Base-by-base conservation (phyloP, 2,329 filamentous ascomycete genomes). In the Neophaeococcomyces aloes region DNA sequence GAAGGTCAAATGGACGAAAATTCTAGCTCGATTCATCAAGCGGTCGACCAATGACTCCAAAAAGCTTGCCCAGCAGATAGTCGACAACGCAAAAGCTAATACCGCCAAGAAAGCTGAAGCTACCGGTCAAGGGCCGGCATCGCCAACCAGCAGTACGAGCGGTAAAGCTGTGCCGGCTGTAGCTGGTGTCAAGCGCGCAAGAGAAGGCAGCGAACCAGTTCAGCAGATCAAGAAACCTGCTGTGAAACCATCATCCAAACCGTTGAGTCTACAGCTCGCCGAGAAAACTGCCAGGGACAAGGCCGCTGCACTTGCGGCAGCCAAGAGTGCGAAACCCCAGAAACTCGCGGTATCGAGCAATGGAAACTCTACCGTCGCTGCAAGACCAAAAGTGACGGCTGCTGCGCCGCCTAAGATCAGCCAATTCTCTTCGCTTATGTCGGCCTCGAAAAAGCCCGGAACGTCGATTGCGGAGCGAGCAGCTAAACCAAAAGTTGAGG, bases 1-100 rank as follows among this genome's bases (percentile, higher is more conserved):
- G 52, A 76, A 75, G 55, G 77, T 73, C 7, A 78, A 78, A 52
- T 61, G 79, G 23, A 66, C 67, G 42, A 80, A 78, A 55, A 64
- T 78, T 13, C 60, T 80, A 13, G 67, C 68, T 2, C 67, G 71
- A 19, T 72, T 78, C 50, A 63, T 71, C 41, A 81, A 78, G 59
- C 73, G 72, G 49, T 75, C 75, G 19, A 72, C 72, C 50, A 69
- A 69, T n/a, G 65, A 69, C 37, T 71, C 71, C 38, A 76, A 76
- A 53, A 64, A 64, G 13, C 65, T 75, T 27, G 71, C 74, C 3
- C 71, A 76, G 52, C 66, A 67, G 51, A 71, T 81, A 32, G 54
- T 75, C 35, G 65, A 68, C 18, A 71, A 70, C 55, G 68, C 67
- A 44, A 59, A 60, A 27, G 63, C 60, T 14, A 66, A 65, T 4